These are phyloP conservation scores for Dryas drummondii DNA, from an alignment of 306 rosid genomes.

Conservation along the genomic window DNA sequence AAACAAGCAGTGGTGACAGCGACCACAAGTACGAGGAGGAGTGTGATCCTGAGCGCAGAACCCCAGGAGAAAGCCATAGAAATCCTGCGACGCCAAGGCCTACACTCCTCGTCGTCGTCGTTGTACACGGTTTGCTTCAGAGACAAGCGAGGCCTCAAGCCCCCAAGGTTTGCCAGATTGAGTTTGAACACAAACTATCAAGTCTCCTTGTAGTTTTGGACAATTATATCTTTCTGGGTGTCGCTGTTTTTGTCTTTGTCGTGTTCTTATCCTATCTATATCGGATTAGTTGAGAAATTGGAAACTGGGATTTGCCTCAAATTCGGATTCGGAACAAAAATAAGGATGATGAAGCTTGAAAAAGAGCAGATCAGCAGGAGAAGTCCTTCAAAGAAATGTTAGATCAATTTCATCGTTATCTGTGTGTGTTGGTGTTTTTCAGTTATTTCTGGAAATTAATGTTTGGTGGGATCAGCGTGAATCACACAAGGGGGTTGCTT, in stretches of 20 bases:
- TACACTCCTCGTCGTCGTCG: conserved; percentile 62
- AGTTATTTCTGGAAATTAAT: too few relatives aligned
- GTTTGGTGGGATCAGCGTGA: too few relatives aligned
- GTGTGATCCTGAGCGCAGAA: conserved; percentile 64
- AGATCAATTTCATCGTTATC: too few relatives aligned
- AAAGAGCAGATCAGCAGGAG: not conserved
- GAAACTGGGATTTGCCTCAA: too few relatives aligned
- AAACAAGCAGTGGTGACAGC: conserved; percentile 65
- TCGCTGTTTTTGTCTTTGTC: not conserved
- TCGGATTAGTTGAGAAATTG: not conserved
- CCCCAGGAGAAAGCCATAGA: conserved; percentile 69
- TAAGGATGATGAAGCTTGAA: not conserved
- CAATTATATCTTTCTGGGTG: not conserved
- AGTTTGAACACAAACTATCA: too few relatives aligned
- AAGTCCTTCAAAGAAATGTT: too few relatives aligned
- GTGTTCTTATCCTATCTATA: not conserved
- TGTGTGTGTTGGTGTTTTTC: too few relatives aligned
- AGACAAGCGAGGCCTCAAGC: conserved; percentile 83
- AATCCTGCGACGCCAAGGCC: conserved; percentile 73
- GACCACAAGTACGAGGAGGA: conserved; percentile 62
- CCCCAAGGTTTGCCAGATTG: conserved; percentile 79
- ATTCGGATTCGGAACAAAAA: not conserved
- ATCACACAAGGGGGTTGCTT: too few relatives aligned
- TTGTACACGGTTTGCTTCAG: conserved; percentile 48
- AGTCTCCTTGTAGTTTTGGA: too few relatives aligned